Conservation (phyloP, 169 alveolate genomes). For the Plasmodium knowlesi region DNA sequence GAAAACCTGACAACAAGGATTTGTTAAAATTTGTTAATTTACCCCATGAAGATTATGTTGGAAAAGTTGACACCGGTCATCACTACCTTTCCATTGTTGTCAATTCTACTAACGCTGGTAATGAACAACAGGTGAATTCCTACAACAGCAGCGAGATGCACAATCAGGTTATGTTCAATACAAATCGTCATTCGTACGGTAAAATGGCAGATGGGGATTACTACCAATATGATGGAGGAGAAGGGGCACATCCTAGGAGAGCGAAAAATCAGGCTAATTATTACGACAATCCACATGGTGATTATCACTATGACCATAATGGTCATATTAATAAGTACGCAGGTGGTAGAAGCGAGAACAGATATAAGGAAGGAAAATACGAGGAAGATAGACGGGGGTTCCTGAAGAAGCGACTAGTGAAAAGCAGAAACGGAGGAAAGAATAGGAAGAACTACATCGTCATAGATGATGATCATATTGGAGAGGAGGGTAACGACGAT, state of each 20-base stretch:
- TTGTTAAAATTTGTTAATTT: conserved; percentile 65
- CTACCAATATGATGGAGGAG: not conserved
- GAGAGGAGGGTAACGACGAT: not conserved
- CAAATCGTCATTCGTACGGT: not conserved
- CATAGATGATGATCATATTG: not conserved
- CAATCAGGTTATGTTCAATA: not conserved
- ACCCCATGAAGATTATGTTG: conserved; percentile 82
- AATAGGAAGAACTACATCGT: not conserved
- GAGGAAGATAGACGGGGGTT: not conserved
- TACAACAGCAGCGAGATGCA: not conserved
- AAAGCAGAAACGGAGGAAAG: not conserved
- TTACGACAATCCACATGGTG: not conserved
- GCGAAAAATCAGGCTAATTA: not conserved
- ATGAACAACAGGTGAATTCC: not conserved
- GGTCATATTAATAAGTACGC: not conserved
- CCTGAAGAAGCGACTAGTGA: not conserved
- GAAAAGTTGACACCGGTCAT: conserved; percentile 80
- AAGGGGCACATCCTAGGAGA: not conserved
- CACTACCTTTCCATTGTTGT: conserved; percentile 78
- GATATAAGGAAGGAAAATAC: not conserved
- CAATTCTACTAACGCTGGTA: conserved; percentile 75
- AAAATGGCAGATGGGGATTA: conserved; percentile 1
- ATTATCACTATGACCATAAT: not conserved
- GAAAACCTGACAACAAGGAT: conserved; percentile 81
- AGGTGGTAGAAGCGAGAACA: not conserved